Percentiles rank a stretch among this genome's conserved stretches.
These are phyloP conservation scores for Mycotypha africana DNA, from an alignment of 371 early-diverging fungal genomes.

Conservation along the genomic window DNA sequence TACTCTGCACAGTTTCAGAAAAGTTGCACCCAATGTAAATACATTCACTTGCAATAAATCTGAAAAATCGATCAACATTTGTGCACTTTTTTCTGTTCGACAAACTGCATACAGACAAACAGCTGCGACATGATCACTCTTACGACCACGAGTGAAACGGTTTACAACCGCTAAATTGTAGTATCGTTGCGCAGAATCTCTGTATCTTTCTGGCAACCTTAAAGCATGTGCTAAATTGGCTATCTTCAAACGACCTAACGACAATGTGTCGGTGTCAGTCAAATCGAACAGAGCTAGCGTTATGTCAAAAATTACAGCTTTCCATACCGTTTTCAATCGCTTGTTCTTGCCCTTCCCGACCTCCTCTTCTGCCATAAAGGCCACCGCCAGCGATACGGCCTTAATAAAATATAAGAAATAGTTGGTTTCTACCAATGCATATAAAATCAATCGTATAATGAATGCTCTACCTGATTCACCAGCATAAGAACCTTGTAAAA, in stretches of 20 bases:
- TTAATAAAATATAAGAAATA: slow-evolving; percentile 2
- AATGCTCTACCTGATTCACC: slow-evolving; percentile 49
- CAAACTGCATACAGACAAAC: slow-evolving; percentile 98
- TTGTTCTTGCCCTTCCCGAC: slow-evolving; percentile 63
- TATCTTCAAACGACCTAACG: slow-evolving; percentile 54
- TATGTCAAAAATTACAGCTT: no score
- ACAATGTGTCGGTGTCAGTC: not conserved
- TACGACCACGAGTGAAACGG: slow-evolving; percentile 93
- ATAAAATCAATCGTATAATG: not conserved
- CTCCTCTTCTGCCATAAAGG: slow-evolving; percentile 48
- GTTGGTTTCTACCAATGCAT: not conserved
- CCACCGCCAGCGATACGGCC: slow-evolving; percentile 55
- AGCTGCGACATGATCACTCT: slow-evolving; percentile 80
- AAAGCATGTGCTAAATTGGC: slow-evolving; percentile 64
- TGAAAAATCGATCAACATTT: slow-evolving; percentile 98
- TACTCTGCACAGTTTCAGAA: slow-evolving; percentile 76
- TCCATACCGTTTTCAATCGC: slow-evolving; percentile 61
- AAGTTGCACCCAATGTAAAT: slow-evolving; percentile 91
- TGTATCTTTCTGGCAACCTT: slow-evolving; percentile 68
- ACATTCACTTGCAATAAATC: slow-evolving; percentile 89
- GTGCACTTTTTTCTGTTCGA: slow-evolving; percentile 83
- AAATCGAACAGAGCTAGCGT: slow-evolving; percentile 13
- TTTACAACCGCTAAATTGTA: slow-evolving; percentile 91
- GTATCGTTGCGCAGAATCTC: slow-evolving; percentile 87
- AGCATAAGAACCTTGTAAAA: slow-evolving; percentile 76